Evolutionary conservation across 257 asterid genomes (phyloP).

Genomic region (Craterostigma plantagineum): DNA sequence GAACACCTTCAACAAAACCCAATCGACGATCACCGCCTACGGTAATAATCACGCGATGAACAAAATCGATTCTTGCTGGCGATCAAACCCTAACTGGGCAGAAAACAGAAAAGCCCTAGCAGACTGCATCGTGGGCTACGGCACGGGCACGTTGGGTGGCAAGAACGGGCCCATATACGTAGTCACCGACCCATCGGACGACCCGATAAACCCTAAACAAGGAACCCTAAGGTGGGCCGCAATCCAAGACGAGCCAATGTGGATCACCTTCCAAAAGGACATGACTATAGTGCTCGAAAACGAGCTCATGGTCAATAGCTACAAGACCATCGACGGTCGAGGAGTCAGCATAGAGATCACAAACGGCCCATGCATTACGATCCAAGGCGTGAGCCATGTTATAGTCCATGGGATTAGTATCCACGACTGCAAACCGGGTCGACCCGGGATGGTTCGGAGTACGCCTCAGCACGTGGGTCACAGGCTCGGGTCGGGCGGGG

Average conservation of each 20-base stretch:
- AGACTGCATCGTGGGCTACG: constrained; percentile 46
- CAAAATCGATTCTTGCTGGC: constrained; percentile 46
- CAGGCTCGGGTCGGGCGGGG: constrained; percentile 60
- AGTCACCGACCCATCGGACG: constrained; percentile 41
- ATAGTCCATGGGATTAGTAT: constrained; percentile 72
- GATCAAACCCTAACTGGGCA: constrained; percentile 32
- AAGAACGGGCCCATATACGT: constrained; percentile 35
- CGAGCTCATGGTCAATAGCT: constrained; percentile 56
- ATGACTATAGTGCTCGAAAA: constrained; percentile 44
- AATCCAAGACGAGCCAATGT: constrained; percentile 37
- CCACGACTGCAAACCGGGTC: constrained; percentile 73
- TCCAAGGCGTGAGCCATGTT: constrained; percentile 40
- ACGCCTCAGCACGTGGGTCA: constrained; percentile 36
- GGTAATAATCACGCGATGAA: constrained; percentile 12
- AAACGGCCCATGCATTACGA: constrained; percentile 68
- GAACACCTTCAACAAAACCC: no score
- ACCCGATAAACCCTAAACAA: constrained; percentile 26
- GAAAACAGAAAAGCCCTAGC: constrained; percentile 28
- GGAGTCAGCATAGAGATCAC: constrained; percentile 74
- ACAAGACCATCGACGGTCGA: constrained; percentile 84
- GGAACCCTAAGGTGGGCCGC: constrained; percentile 66
- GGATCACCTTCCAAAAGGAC: constrained; percentile 40
- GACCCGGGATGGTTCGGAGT: constrained; percentile 31
- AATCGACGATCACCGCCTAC: no score
- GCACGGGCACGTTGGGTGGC: constrained; percentile 43